Evolutionary conservation across 371 early-diverging fungal genomes (phyloP), one percentile per base, ranked within the genome.

Genomic region (Basidiobolus meristosporus): DNA sequence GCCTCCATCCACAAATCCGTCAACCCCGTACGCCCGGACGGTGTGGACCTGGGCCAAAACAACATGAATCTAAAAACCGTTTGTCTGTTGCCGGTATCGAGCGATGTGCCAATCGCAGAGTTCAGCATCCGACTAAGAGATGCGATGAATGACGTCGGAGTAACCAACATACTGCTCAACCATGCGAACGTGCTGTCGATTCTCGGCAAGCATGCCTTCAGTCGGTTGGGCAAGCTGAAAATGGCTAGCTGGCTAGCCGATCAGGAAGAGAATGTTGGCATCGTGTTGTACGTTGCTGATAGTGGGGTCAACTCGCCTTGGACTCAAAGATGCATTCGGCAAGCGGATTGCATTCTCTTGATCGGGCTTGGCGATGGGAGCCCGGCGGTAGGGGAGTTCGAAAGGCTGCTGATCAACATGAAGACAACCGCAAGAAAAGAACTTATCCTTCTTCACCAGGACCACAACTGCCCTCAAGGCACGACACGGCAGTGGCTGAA

Each of bases 351-450:
- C 50, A 81, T 93, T 41, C 51, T 97, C 19, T 57, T 97, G 12
- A 84, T 97, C 3, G 96, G 87, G 0, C 53, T 87, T 9, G 93
- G 84, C 5, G 88, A 87, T 50, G 86, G 74, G 9, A 85, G 89
- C 41, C 82, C 86, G 0, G 54, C 73, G 0, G 75, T 95, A 2
- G 90, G 93, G 34, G 92, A 90, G 47, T 88, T 74, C 51, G 98
- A 97, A 54, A 72, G 86, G 7, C 56, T 88, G 36, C 59, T 95
- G 47, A 65, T 95, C 45, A 76, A 85, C 38, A 74, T 89, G 69
- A 91, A 90, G 56, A 86, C 95, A 2, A 93, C 98, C 0, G 98
- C 96, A 14, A 72, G 95, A 40, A 97, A 91, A 50, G 93, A 93
- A 52, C 63, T 97, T 11, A 84, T 95, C 1, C 59, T 97, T 7